Evolutionary conservation across 1,139 yeast species (phyloP).

Genomic region (Taphrina flavorubra): DNA sequence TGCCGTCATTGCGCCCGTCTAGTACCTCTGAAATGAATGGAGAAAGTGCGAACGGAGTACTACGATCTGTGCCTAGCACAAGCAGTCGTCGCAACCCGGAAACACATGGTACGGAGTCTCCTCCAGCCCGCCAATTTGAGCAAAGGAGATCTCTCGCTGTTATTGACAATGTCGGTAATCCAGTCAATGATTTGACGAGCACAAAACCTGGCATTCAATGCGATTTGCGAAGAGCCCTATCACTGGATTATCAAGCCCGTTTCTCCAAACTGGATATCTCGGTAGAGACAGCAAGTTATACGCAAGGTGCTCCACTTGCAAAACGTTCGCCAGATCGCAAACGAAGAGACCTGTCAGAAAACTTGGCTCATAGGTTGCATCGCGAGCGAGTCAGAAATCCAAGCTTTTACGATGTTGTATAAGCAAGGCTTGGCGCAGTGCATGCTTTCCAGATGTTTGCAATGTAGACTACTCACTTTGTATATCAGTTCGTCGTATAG

Average conservation of each 20-base stretch:
- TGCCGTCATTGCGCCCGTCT: conserved; percentile 8
- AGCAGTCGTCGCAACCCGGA: conserved; percentile 2
- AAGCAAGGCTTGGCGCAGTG: neutral
- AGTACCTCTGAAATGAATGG: neutral
- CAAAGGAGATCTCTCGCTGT: neutral
- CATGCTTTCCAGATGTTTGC: neutral
- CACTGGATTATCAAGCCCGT: conserved; percentile 34
- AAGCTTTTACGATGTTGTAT: conserved; percentile 31
- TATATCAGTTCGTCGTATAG: neutral
- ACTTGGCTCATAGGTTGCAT: conserved; percentile 29
- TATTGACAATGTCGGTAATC: conserved; percentile 10
- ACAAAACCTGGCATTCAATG: conserved; percentile 38
- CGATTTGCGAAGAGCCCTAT: conserved; percentile 31
- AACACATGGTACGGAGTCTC: neutral
- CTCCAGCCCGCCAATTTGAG: neutral
- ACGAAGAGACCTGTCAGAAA: conserved; percentile 20
- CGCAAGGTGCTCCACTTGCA: conserved; percentile 33
- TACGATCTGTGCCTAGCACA: neutral
- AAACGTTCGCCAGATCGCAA: conserved; percentile 20
- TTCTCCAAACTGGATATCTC: conserved; percentile 33
- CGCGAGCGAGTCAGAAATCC: conserved; percentile 27
- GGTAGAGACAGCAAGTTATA: conserved; percentile 21
- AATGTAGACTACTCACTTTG: neutral
- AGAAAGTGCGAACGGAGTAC: neutral
- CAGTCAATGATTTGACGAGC: conserved; percentile 8